Evolutionary conservation across 306 rosid genomes (phyloP), one percentile per base, ranked within the genome.

Genomic region (Prunus fruticosa): DNA sequence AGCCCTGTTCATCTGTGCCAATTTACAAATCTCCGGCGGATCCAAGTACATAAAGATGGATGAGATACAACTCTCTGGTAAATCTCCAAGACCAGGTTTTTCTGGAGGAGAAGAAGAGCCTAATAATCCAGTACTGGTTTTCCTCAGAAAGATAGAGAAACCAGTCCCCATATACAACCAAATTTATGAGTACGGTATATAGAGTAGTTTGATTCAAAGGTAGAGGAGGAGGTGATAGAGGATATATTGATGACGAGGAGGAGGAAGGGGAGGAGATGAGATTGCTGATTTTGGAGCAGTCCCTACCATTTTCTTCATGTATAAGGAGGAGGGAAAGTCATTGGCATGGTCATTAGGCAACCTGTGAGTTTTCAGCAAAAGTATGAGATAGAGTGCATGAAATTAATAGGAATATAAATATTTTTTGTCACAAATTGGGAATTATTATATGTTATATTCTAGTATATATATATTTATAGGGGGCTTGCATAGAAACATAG

Each of bases 51-150:
- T 78, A 49, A 91, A 64, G 28, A 94, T 19, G 22, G 72, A 83
- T 11, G 94, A 88, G 67, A 91, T 83, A 80, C 90, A 94, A 22
- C 82, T 78, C 73, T 91, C 98, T 1, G 97, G 95, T 1, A 94
- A 32, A 82, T 91, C 93, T n/a, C 87, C 88, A 13, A 91, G 78
- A 53, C 85, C 53, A 3, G 88, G 82, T 61, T 62, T 73, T 27
- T 77, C 66, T 16, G 80, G 58, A 10, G 56, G 14, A 38, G 78
- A 64, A 15, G 52, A 49, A 58, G 69, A 75, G 46, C 28, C 78
- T n/a, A 54, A 6, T 16, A 11, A 72, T 67, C 71, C 25, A n/a
- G 62, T 49, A 10, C n/a, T 43, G 10, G 41, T 53, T 23, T 66
- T 75, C 28, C 47, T 38, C 11, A 62, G 57, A 13, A 20, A 64